Conservation (phyloP, 2,329 filamentous ascomycete species). For the Pseudonectria foliicola region DNA sequence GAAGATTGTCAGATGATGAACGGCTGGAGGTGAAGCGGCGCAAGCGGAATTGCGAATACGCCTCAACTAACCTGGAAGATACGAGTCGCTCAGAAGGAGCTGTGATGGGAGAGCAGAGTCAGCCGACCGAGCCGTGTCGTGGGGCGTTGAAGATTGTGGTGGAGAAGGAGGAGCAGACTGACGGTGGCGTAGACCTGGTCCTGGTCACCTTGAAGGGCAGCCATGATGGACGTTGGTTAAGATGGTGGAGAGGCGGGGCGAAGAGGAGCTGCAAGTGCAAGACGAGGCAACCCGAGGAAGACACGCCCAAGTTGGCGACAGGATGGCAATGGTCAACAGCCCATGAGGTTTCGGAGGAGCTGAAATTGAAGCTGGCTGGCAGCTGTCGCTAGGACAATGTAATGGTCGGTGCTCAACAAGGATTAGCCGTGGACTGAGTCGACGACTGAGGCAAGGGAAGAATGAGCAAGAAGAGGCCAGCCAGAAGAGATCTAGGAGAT, state of each 20-base stretch:
- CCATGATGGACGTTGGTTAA: conserved; percentile 28
- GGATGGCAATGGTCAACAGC: conserved; percentile 16
- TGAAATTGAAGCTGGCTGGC: conserved; percentile 2
- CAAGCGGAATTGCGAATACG: not conserved
- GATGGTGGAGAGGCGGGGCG: too few species aligned
- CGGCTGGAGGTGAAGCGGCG: conserved; percentile 6
- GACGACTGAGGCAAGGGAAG: not conserved
- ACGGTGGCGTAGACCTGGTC: conserved; percentile 52
- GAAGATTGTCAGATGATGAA: conserved; percentile 1
- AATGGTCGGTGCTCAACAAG: not conserved
- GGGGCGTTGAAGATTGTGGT: not conserved
- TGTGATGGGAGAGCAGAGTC: conserved; percentile 31
- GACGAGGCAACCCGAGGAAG: conserved; percentile 13
- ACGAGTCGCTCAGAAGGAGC: conserved; percentile 88
- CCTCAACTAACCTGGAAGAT: conserved; percentile 69
- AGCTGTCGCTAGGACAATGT: conserved; percentile 1
- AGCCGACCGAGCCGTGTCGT: conserved; percentile 1
- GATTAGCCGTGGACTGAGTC: not conserved
- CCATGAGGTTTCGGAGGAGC: conserved; percentile 12
- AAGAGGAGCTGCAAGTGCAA: conserved; percentile 14
- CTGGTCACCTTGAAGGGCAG: conserved; percentile 34
- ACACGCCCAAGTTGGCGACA: conserved; percentile 17
- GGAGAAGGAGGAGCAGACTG: conserved; percentile 24
- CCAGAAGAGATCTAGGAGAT: not conserved
- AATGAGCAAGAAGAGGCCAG: not conserved